These are phyloP conservation scores for Podospora fimiseda DNA, from an alignment of 495 filamentous ascomycete genomes.

Conservation along the genomic window DNA sequence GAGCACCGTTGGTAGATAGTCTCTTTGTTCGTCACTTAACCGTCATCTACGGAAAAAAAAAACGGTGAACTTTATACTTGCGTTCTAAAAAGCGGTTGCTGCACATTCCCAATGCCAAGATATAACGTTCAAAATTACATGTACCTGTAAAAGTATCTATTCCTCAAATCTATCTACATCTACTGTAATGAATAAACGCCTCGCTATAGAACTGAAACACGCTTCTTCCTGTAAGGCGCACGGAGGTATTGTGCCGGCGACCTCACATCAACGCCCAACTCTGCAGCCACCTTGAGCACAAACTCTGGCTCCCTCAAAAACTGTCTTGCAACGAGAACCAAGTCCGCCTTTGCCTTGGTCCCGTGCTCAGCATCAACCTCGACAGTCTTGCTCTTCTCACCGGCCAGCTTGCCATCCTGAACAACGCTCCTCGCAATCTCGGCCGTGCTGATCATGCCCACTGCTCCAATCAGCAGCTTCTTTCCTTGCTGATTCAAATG, in stretches of 20 bases:
- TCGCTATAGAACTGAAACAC: too few species aligned
- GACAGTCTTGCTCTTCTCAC: slow-evolving; percentile 16
- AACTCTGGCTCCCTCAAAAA: slow-evolving; percentile 64
- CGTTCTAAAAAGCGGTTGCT: too few species aligned
- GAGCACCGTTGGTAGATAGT: too few species aligned
- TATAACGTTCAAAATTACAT: too few species aligned
- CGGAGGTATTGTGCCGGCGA: slow-evolving; percentile 49
- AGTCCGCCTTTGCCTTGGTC: slow-evolving; percentile 49
- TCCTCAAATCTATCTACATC: too few species aligned
- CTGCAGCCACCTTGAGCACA: slow-evolving; percentile 52
- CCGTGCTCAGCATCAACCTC: slow-evolving; percentile 41
- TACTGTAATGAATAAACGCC: too few species aligned
- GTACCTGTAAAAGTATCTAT: too few species aligned
- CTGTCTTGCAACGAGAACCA: slow-evolving; percentile 58
- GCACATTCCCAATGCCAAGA: too few species aligned
- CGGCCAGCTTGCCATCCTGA: slow-evolving; percentile 33
- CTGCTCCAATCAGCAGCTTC: slow-evolving; percentile 59
- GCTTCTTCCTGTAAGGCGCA: slow-evolving; percentile 8
- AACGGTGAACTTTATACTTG: too few species aligned
- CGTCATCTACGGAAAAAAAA: too few species aligned
- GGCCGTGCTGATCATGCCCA: slow-evolving; percentile 62
- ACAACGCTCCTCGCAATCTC: slow-evolving; percentile 53
- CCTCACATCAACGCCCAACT: slow-evolving; percentile 52
- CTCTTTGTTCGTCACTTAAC: too few species aligned
- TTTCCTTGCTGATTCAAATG: slow-evolving; percentile 50